Conservation (phyloP, 139 green algal genomes). For the Closterium sp. region DNA sequence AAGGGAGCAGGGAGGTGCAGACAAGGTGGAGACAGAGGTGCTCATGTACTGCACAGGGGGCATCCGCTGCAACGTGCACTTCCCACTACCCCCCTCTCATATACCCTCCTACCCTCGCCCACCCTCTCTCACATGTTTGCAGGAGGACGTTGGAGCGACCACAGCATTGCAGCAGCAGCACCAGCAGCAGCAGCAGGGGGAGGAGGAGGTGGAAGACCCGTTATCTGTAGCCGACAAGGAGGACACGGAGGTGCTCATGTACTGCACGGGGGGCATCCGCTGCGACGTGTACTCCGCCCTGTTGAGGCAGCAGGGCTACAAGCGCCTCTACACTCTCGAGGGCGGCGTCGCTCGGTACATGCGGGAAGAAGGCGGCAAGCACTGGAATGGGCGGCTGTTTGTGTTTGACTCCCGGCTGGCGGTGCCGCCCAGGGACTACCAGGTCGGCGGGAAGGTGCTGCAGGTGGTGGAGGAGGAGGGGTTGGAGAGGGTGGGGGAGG, state of each 20-base stretch:
- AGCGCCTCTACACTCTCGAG: constrained; percentile 93
- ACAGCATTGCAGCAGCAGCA: not conserved
- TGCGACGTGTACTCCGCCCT: constrained; percentile 97
- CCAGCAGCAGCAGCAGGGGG: not conserved
- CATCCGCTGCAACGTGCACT: constrained; percentile 98
- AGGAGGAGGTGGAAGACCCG: constrained; percentile 14
- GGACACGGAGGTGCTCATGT: constrained; percentile 76
- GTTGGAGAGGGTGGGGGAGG: constrained; percentile 1
- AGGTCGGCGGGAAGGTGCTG: not conserved
- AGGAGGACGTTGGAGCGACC: not conserved
- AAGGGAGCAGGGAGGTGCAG: constrained; percentile 18
- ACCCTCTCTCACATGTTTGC: not conserved
- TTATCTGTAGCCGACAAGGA: constrained; percentile 38
- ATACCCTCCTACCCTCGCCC: not conserved
- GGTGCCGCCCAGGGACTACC: constrained; percentile 38
- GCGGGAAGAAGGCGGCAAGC: constrained; percentile 33
- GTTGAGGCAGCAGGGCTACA: constrained; percentile 67
- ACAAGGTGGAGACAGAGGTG: constrained; percentile 45
- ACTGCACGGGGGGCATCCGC: constrained; percentile 99
- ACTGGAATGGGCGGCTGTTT: constrained; percentile 91
- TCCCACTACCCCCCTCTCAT: constrained; percentile 67
- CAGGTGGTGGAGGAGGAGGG: not conserved
- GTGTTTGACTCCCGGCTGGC: constrained; percentile 93
- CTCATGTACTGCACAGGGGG: constrained; percentile 99
- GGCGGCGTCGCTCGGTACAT: constrained; percentile 82